Base-by-base conservation (phyloP, 2,329 filamentous ascomycete species). In the Pochonia chlamydosporia region DNA sequence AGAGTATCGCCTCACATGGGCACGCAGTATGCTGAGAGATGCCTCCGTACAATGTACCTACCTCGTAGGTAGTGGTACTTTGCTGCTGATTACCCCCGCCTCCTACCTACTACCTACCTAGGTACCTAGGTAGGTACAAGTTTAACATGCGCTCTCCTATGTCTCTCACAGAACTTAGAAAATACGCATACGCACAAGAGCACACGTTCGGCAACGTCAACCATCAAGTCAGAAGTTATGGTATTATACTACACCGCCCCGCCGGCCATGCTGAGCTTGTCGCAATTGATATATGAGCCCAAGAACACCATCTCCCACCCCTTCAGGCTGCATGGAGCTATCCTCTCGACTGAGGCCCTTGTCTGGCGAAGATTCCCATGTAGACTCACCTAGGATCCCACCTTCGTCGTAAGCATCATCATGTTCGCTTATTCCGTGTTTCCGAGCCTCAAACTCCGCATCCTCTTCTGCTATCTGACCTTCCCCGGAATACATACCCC, bases 231-330 rank as follows among this genome's bases (percentile, higher is more conserved):
- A n/a, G n/a, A n/a, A n/a, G n/a, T n/a, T n/a, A n/a, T n/a, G 9
- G 24, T 18, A 7, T 25, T 42, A 60, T 31, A 65, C 54, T 44
- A 71, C 63, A 23, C 71, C 68, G n/a, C 65, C 63, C 46, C 73
- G 64, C 30, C 75, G 69, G 39, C 74, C 72, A 55, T 76, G 67
- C 52, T 81, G 76, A 20, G 75, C 73, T 59, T 81, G 75, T 55
- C 78, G 76, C 49, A 82, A 71, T 57, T 82, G 77, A 52, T 78
- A 76, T 49, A 82, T 74, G 56, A 82, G 67, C 4, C 74, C 75
- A 39, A 82, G 64, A 2, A 82, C 78, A 1, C 79, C 78, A 2
- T 73, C 70, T 13, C 78, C 76, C 3, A 71, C 64, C 35, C 74
- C 74, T 10, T 70, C 70, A 0, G 65, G 65, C 16, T 67, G 68